Base-by-base conservation (phyloP, 108 stramenopile species). In the Nitzschia sp. region DNA sequence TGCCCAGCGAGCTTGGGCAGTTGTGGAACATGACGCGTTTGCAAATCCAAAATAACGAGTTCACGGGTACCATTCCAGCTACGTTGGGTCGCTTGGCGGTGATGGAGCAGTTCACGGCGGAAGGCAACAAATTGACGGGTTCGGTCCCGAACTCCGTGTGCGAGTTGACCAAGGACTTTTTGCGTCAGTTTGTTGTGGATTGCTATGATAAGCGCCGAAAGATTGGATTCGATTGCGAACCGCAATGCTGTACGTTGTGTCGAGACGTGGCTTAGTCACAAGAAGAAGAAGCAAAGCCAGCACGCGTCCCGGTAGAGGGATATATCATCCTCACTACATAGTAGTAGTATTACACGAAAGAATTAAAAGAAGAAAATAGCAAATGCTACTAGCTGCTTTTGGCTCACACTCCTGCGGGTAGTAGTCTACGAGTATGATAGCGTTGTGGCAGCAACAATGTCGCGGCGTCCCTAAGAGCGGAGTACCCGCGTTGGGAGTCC, bases 81-180 rank as follows among this genome's bases (percentile, higher is more conserved):
- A 33, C 69, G 0, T 48, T 18, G 24, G 69, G 80, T 19, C 75
- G 68, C 30, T 46, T 82, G 65, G 72, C 63, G 26, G 25, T 74
- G 38, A 63, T 88, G 47, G 75, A 81, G 36, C 76, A 80, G 56
- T 38, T 84, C 23, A 73, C 67, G 11, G 30, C 79, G 29, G 84
- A 85, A 32, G 58, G 71, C 4, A 89, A 89, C 70, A 36, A 62
- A 53, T 57, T 89, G 30, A 58, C 66, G 28, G 88, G 88, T 19
- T 62, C 77, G 1, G 76, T 87, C 46, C 88, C 85, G 2, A 11
- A 38, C 1, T 42, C 53, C 34, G 49, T 78, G 59, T 71, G 77
- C 46, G 70, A 71, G 32, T 64, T 75, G 47, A 27, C 72, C 32
- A 61, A 25, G 33, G 61, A 68, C 13, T 29, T 67, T 18, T 54